A percentile compares a stretch with the other conserved stretches of the same genome.
These are phyloP conservation scores for Scenedesmus sp. DNA, from an alignment of 163 green algal species.

Conservation along the genomic window DNA sequence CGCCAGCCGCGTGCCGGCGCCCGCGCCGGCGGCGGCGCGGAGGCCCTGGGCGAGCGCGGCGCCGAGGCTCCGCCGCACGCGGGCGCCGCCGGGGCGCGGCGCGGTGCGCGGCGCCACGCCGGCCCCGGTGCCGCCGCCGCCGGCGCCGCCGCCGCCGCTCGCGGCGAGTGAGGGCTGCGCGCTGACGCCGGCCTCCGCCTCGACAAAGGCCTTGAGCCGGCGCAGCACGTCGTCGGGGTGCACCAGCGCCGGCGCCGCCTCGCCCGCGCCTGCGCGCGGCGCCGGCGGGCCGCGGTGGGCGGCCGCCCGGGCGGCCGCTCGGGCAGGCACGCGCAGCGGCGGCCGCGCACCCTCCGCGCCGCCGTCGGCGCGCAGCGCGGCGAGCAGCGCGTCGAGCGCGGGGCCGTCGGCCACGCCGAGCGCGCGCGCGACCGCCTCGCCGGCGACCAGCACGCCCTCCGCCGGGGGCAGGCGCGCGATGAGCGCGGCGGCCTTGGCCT, in stretches of 20 bases:
- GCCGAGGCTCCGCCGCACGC: too few species aligned
- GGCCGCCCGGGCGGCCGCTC: not conserved
- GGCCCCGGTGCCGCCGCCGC: too few species aligned
- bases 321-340: not conserved
- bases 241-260: constrained; percentile 53
- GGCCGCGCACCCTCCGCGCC: constrained; percentile 10
- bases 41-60: too few species aligned
- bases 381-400: constrained; percentile 73
- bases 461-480: constrained; percentile 44
- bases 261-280: not conserved
- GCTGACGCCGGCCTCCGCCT: constrained; percentile 55
- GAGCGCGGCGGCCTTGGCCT: constrained; percentile 53
- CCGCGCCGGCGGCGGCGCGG: not conserved
- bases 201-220: constrained; percentile 70
- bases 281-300: too few species aligned
- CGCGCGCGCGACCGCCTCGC: constrained; percentile 63
- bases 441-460: constrained; percentile 53
- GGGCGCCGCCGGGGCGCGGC: too few species aligned
- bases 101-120: too few species aligned
- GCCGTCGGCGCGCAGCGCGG: constrained; percentile 57
- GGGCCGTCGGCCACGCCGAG: constrained; percentile 66
- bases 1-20: not conserved
- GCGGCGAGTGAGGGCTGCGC: not conserved
- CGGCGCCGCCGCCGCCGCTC: too few species aligned
- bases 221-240: constrained; percentile 67